These are phyloP conservation scores for Taiwanofungus camphoratus DNA, from an alignment of 1,284 basidiomycete genomes.

Conservation along the genomic window DNA sequence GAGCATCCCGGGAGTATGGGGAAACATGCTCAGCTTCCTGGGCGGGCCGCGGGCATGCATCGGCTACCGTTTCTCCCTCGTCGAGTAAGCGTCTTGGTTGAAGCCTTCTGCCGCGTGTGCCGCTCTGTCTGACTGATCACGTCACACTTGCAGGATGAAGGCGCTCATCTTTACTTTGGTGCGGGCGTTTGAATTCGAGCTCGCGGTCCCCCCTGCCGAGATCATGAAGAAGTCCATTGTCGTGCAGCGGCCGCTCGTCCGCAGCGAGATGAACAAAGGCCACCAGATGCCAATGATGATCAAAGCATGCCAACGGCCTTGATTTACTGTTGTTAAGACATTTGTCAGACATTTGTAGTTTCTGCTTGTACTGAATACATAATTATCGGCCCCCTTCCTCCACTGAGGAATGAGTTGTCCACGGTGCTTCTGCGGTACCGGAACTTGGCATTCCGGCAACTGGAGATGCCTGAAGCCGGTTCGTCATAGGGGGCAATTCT, in stretches of 20 bases:
- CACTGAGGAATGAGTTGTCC: no score
- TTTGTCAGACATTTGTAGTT: no score
- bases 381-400: no score
- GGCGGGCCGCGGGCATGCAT: constrained; percentile 59
- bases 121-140: no score
- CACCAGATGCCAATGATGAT: constrained; percentile 11
- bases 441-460: no score
- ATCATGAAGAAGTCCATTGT: constrained; percentile 12
- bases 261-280: constrained; percentile 8
- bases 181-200: constrained; percentile 50
- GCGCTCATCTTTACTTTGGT: constrained; percentile 53
- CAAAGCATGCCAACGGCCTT: constrained; percentile 1
- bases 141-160: constrained; percentile 38
- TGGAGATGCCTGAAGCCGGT: no score
- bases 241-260: constrained; percentile 9
- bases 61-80: constrained; percentile 65
- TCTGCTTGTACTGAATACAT: no score
- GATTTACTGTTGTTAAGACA: no score
- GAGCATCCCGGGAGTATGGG: constrained; percentile 49
- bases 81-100: no score
- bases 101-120: no score
- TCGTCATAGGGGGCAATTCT: no score
- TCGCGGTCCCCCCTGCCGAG: constrained; percentile 34
- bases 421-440: no score
- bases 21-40: constrained; percentile 54